Evolutionary conservation across 2,329 filamentous ascomycete species (phyloP).

Genomic region (Mariannaea elegans): DNA sequence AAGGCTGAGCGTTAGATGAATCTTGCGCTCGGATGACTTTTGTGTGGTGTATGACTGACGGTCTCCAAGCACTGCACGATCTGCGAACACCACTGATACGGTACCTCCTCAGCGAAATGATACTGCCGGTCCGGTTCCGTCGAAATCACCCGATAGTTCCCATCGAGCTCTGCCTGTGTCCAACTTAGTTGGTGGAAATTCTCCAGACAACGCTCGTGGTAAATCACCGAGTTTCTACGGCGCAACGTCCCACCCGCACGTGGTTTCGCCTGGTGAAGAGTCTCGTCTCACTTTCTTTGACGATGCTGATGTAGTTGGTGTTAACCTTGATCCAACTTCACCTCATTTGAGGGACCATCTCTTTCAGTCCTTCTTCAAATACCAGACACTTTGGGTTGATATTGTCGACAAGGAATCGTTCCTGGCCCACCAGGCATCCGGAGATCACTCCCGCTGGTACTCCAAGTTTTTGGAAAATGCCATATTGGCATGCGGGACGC

Average conservation of each 20-base stretch:
- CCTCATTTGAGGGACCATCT: conserved; percentile 8
- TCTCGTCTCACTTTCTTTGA: not conserved
- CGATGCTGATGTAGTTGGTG: conserved; percentile 10
- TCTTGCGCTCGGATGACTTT: not conserved
- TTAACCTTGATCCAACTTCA: conserved; percentile 17
- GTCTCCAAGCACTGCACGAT: not conserved
- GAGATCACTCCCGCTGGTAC: conserved; percentile 11
- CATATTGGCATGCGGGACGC: conserved; percentile 17
- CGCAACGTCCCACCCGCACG: conserved; percentile 19
- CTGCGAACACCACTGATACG: not conserved
- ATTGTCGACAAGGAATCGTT: conserved; percentile 16
- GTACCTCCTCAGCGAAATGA: not conserved
- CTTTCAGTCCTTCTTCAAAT: conserved; percentile 19
- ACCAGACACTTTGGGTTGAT: conserved; percentile 24
- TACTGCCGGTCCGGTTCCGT: not conserved
- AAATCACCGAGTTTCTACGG: conserved; percentile 18
- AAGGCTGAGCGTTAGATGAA: not conserved
- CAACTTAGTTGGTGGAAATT: not conserved
- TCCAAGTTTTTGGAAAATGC: conserved; percentile 22
- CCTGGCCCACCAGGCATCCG: not conserved
- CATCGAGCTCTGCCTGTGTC: not conserved
- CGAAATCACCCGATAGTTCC: not conserved
- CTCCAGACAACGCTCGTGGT: not conserved
- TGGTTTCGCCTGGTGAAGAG: conserved; percentile 12
- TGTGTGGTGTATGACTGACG: not conserved